Evolutionary conservation across 176 grass and related monocot species (phyloP), one percentile per base, ranked within the genome.

Genomic region (Triticum turgidum): DNA sequence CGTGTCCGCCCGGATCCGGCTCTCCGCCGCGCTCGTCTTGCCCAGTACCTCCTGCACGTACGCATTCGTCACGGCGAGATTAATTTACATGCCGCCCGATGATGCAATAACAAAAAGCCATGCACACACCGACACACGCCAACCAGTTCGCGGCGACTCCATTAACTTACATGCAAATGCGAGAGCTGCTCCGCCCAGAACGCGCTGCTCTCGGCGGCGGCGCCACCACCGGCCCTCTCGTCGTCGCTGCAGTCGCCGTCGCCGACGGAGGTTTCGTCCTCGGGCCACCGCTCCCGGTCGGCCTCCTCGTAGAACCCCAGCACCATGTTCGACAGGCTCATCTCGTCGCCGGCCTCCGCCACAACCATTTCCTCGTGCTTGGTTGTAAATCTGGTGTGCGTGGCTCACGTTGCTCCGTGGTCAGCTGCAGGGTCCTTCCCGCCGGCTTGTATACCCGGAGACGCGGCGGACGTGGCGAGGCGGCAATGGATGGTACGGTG

Each of bases 271-370:
- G 2, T 54, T 5, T 64, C 61, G 61, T 63, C 73, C 30, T 38
- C 75, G 59, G 59, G 30, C 65, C 74, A 82, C 14, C 41, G 38
- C 87, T 81, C 52, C 45, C 65, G 62, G 5, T 90, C 94, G 44
- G 86, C 79, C 81, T 93, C 91, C 80, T 93, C 86, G 76, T 93
- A 93, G 82, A 94, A 91, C 4, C 87, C 87, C 25, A 91, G 78
- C 61, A 93, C 91, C 86, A 91, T 89, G 27, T 81, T 90, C 2
- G 84, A 93, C 44, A 93, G 67, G 81, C 91, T 93, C 91, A 85
- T 69, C 37, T 87, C 73, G 29, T 80, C 73, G 68, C 85, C 77
- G 56, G 18, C 56, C 56, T 59, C 56, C 11, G 22, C 77, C 20
- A 41, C 64, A 2, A 5, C 66, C 52, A 79, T 21, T 34, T 14